phyloP scores from a whole-genome alignment of 2,329 filamentous ascomycete genomes.

The Huntiella abstrusa region DNA sequence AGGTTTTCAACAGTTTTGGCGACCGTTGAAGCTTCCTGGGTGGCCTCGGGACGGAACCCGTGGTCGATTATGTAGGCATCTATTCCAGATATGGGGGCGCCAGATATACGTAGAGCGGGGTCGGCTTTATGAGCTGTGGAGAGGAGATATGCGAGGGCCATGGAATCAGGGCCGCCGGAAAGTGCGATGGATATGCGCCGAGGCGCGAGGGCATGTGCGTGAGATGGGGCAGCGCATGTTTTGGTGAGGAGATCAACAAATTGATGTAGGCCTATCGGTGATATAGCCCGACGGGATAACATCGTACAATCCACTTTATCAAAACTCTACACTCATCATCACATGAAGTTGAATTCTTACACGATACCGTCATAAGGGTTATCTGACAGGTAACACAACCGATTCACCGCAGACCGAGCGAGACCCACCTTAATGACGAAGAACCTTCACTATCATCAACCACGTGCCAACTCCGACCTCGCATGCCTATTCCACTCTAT shows the following conservation, averaged over 20 bases:
- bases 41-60: conserved; percentile 31
- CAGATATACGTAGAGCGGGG: conserved; percentile 22
- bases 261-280: no score
- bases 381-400: no score
- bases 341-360: no score
- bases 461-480: not conserved
- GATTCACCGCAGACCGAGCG: no score
- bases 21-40: conserved; percentile 32
- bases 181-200: conserved; percentile 39
- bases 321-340: not conserved
- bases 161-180: conserved; percentile 92
- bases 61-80: conserved; percentile 39
- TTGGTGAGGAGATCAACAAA: no score
- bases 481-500: not conserved
- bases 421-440: not conserved
- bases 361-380: no score
- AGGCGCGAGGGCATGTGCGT: no score
- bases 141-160: conserved; percentile 72
- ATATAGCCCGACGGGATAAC: not conserved
- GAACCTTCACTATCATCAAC: not conserved
- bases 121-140: conserved; percentile 23
- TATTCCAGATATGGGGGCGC: conserved; percentile 25
- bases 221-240: no score
- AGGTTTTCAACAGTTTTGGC: conserved; percentile 21
- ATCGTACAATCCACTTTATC: not conserved